Evolutionary conservation across 805 yeast species (phyloP), one percentile per base, ranked within the genome.

Genomic region (Sugiyamaella smithiae): DNA sequence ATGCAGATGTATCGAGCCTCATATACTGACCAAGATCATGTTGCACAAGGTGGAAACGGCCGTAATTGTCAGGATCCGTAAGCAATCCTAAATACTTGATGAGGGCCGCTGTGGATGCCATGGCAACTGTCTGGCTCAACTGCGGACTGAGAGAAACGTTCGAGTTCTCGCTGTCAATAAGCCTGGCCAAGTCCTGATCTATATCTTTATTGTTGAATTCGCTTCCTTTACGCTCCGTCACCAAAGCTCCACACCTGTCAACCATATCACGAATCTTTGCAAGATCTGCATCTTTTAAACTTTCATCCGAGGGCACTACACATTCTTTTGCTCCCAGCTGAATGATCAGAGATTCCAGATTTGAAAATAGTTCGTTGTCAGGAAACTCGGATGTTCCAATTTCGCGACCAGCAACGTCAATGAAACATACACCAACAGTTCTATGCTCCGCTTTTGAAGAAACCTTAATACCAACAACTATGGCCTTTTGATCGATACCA

Each of bases 301-400:
- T 53, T 43, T 51, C 73, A 20, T 68, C 75, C 24, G 64, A 67
- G 48, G 84, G 83, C 4, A 91, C 58, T 12, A 93, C 63, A 35
- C 88, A 82, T 63, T 93, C 99, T 59, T 85, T 87, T 5, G 89
- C 88, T 17, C 96, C 96, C 29, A 89, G 70, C 65, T 93, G 99
- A 57, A 93, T 84, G 50, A 90, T 66, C 43, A 89, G 73, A 41
- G 95, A 82, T 64, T 93, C 98, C 53, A 91, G 66, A 61, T 90
- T 91, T 1, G 96, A 82, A 58, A 78, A 89, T 7, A 88, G 73
- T 42, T 91, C 98, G 61, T 88, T 89, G 64, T 93, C 99, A 7
- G 77, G 77, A 55, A 91, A 85, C 62, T 90, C 95, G 14, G 84
- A 68, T 44, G 89, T 68, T 17, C 93, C 89, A 26, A 93, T 72